Evolutionary conservation across 31 red algal species (phyloP).

Genomic region (Porphyra umbilicalis): DNA sequence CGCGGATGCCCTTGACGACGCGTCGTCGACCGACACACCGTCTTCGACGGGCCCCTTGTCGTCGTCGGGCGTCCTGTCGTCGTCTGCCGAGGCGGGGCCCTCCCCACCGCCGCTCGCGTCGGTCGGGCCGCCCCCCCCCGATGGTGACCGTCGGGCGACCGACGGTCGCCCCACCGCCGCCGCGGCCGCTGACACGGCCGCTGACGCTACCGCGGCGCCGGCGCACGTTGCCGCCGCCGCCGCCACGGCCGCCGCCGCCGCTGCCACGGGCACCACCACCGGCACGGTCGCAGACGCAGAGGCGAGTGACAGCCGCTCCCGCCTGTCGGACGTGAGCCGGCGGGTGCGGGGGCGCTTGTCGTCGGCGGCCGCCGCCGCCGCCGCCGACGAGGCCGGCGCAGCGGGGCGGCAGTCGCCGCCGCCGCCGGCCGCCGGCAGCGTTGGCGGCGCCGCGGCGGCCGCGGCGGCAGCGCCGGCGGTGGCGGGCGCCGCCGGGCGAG

Average conservation of each 20-base stretch:
- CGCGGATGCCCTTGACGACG: neutral
- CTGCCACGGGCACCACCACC: neutral
- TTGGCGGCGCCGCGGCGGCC: neutral
- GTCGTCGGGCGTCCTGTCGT: no score
- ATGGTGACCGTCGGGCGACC: neutral
- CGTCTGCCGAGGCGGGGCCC: neutral
- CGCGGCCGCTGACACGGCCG: neutral
- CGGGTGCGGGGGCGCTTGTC: neutral
- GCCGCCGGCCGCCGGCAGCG: no score
- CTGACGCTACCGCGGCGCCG: neutral
- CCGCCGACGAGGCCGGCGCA: neutral
- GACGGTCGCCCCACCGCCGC: neutral
- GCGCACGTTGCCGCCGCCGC: neutral
- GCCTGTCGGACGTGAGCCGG: neutral
- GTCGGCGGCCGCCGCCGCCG: neutral
- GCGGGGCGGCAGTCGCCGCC: neutral
- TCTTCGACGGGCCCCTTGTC: neutral
- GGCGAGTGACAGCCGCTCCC: neutral
- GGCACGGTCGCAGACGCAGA: neutral
- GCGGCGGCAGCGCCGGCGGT: neutral
- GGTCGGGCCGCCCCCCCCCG: neutral
- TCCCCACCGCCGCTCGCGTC: neutral
- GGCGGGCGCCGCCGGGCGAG: no score
- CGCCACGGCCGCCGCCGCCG: neutral
- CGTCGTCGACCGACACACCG: neutral